These are phyloP conservation scores for Mycosphaerella sp. DNA, from an alignment of 2,329 filamentous ascomycete genomes.

Conservation along the genomic window DNA sequence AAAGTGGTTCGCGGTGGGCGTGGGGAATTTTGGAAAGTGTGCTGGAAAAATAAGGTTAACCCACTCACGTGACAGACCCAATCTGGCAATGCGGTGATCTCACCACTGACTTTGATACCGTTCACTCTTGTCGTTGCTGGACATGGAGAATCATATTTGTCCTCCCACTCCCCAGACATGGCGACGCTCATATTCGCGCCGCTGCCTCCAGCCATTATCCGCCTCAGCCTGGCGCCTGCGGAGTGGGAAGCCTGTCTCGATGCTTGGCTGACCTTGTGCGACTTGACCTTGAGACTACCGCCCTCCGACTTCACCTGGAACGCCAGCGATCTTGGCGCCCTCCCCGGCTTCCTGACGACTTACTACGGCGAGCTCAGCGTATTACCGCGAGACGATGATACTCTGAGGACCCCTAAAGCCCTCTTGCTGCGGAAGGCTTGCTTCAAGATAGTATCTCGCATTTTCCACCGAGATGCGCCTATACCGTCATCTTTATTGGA, in stretches of 20 bases:
- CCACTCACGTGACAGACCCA: background rate
- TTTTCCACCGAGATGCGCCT: constrained; percentile 32
- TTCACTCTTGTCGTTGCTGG: no score
- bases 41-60: background rate
- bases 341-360: constrained; percentile 59
- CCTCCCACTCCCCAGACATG: constrained; percentile 27
- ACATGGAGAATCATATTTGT: no score
- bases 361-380: constrained; percentile 54
- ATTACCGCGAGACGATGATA: constrained; percentile 17
- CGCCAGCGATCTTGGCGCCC: constrained; percentile 52
- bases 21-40: constrained; percentile 9
- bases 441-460: constrained; percentile 53
- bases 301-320: constrained; percentile 49
- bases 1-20: constrained; percentile 14
- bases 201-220: constrained; percentile 65
- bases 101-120: no score
- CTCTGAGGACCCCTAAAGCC: constrained; percentile 34
- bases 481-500: constrained; percentile 44
- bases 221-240: constrained; percentile 56
- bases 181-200: constrained; percentile 66
- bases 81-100: constrained; percentile 9
- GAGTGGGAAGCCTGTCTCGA: constrained; percentile 76
- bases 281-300: constrained; percentile 57
- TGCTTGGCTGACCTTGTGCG: constrained; percentile 65
- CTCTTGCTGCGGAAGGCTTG: constrained; percentile 54